phyloP scores from a whole-genome alignment of 1,284 basidiomycete genomes.

The Puccinia novopanici region DNA sequence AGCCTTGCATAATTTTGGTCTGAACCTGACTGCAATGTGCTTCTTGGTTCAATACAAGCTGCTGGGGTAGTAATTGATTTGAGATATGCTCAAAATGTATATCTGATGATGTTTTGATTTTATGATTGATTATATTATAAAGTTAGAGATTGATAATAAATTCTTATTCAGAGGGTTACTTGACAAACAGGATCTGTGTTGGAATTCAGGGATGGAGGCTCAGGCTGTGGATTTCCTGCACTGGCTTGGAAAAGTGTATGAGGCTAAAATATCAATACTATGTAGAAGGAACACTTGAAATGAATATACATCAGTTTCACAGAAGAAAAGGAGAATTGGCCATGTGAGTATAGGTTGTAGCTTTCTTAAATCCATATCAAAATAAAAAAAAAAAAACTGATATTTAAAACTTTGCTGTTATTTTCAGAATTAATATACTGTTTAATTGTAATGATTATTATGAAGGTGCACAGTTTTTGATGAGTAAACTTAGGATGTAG shows the following conservation, averaged over 20 bases:
- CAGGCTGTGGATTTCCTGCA: constrained; percentile 11
- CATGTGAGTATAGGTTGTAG: background rate
- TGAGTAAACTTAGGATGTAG: background rate
- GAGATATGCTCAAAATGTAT: constrained; percentile 22
- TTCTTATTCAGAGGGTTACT: background rate
- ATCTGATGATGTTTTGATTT: constrained; percentile 12
- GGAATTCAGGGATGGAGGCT: constrained; percentile 22
- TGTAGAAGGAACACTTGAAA: background rate
- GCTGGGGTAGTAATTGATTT: constrained; percentile 9
- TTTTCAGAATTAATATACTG: background rate
- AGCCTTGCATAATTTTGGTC: background rate
- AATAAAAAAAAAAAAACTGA: background rate
- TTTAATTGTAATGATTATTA: constrained; percentile 4
- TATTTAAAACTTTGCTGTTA: background rate
- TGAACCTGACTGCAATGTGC: background rate
- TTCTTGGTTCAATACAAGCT: constrained; percentile 5
- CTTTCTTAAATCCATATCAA: too few species aligned
- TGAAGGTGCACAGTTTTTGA: constrained; percentile 21
- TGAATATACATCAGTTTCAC: constrained; percentile 36
- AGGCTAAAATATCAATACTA: constrained; percentile 4
- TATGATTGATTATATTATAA: background rate
- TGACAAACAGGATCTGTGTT: too few species aligned
- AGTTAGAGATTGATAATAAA: too few species aligned
- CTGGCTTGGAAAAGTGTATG: background rate
- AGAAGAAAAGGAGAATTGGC: constrained; percentile 7